Conservation (phyloP, 306 rosid genomes). For the Cicer judaicum region DNA sequence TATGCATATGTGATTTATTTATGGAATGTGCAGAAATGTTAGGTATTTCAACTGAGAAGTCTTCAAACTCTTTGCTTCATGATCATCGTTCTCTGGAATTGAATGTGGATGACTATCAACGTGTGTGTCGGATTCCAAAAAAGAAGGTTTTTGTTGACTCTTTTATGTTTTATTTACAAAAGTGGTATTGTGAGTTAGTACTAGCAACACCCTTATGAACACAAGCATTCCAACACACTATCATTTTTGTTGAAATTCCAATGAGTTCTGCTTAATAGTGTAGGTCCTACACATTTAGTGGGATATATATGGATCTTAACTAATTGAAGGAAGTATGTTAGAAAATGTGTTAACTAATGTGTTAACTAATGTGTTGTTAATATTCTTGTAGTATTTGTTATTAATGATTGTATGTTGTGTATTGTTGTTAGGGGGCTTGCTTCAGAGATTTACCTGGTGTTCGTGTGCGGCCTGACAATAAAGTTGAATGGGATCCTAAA, state of each 20-base stretch:
- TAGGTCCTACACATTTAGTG: too few relatives aligned
- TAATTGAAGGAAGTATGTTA: too few relatives aligned
- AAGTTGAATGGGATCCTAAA: slow-evolving; percentile 70
- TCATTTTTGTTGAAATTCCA: neutral
- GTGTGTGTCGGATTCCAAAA: slow-evolving; percentile 69
- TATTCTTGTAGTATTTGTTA: neutral
- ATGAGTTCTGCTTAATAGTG: neutral
- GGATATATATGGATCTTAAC: too few relatives aligned
- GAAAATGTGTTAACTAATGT: too few relatives aligned
- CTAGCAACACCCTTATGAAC: too few relatives aligned
- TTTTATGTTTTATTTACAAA: neutral
- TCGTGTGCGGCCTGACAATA: slow-evolving; percentile 59
- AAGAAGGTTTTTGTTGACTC: slow-evolving; percentile 58
- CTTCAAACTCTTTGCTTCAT: slow-evolving; percentile 33
- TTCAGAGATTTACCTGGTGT: slow-evolving; percentile 89
- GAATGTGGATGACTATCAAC: slow-evolving; percentile 68
- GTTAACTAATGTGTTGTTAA: too few relatives aligned
- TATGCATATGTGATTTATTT: neutral
- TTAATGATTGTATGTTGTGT: neutral
- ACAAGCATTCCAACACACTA: neutral
- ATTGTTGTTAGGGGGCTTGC: slow-evolving; percentile 64
- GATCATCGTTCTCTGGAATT: slow-evolving; percentile 72
- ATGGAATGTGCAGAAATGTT: slow-evolving; percentile 50
- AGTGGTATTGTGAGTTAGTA: too few relatives aligned
- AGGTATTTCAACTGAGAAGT: slow-evolving; percentile 2